phyloP scores from a whole-genome alignment of 495 filamentous ascomycete genomes.

The Aspergillus nanangensis region DNA sequence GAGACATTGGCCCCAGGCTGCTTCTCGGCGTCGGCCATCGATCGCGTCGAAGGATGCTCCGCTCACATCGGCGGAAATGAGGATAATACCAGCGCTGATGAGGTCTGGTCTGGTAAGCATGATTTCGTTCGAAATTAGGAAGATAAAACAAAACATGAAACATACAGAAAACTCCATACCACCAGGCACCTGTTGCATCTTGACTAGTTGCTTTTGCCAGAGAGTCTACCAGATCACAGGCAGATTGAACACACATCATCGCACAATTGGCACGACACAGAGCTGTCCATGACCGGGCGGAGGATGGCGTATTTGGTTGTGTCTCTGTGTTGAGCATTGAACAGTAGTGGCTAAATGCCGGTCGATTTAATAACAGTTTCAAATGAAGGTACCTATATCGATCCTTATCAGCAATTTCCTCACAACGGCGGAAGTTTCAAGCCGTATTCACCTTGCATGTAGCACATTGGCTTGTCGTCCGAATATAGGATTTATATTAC shows the following conservation, averaged over 20 bases:
- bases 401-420: too few relatives aligned
- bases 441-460: constrained; percentile 8
- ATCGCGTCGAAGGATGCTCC: neutral
- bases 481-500: neutral
- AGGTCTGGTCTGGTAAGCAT: neutral
- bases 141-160: neutral
- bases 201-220: constrained; percentile 1
- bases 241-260: constrained; percentile 8
- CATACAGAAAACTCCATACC: constrained; percentile 16
- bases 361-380: neutral
- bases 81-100: neutral
- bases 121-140: neutral
- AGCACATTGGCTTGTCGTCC: constrained; percentile 8
- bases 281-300: neutral
- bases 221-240: constrained; percentile 8
- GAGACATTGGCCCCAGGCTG: constrained; percentile 3
- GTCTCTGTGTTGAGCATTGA: constrained; percentile 1
- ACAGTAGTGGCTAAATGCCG: constrained; percentile 1
- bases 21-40: neutral
- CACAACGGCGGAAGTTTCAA: too few relatives aligned
- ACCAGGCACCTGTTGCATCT: constrained; percentile 11
- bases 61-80: neutral
- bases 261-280: constrained; percentile 3
- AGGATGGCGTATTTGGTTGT: neutral
- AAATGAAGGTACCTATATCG: neutral